These are phyloP conservation scores for Solanum paucissectum DNA, from an alignment of 257 asterid species.

Conservation along the genomic window DNA sequence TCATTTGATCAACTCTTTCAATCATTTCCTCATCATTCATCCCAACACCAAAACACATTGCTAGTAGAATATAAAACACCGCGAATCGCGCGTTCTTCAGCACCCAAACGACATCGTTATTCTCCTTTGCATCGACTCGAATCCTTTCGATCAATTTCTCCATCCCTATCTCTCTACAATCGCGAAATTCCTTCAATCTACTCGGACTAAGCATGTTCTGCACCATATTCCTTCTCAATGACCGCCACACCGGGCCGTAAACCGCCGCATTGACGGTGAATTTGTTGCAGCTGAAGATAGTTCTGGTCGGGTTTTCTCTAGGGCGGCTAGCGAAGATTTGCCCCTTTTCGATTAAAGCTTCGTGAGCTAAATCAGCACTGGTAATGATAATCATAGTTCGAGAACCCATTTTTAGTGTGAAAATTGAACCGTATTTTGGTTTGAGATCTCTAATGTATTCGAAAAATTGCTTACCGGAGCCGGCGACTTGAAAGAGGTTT, in stretches of 20 bases:
- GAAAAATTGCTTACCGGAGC: constrained; percentile 70
- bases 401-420: constrained; percentile 76
- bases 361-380: constrained; percentile 42
- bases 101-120: constrained; percentile 58
- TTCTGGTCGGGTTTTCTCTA: constrained; percentile 66
- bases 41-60: constrained; percentile 85
- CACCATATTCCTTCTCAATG: constrained; percentile 82
- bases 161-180: constrained; percentile 55
- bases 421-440: constrained; percentile 57
- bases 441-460: constrained; percentile 52
- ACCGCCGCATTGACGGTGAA: constrained; percentile 76
- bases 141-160: constrained; percentile 44
- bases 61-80: constrained; percentile 45
- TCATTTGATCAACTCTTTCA: constrained; percentile 49
- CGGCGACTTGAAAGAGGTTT: constrained; percentile 78
- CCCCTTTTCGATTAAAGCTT: constrained; percentile 62
- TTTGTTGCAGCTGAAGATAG: constrained; percentile 76
- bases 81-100: constrained; percentile 65
- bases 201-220: constrained; percentile 66
- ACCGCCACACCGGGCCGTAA: constrained; percentile 84
- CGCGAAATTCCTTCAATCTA: constrained; percentile 41
- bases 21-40: constrained; percentile 62
- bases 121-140: constrained; percentile 41
- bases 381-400: constrained; percentile 67
- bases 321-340: constrained; percentile 74